Base-by-base conservation (phyloP, 192 early-diverging fungal genomes). In the Umbelopsis sp. region DNA sequence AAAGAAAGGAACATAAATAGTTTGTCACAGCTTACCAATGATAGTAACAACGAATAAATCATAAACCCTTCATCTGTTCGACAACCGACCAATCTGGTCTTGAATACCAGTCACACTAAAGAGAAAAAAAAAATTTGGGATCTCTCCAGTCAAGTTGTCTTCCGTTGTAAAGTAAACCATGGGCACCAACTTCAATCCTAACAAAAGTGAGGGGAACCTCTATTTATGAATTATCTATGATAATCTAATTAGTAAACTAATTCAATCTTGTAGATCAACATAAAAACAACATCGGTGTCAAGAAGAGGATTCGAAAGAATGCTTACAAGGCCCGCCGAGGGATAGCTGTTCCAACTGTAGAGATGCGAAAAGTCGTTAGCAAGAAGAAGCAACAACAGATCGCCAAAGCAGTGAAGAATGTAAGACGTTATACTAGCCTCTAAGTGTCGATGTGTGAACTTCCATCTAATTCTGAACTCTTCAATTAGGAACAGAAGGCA, bases 361-460 rank as follows among this genome's bases (percentile, higher is more conserved):
- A 50, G 8, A 68, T 32, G 34, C 36, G 45, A 12, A 80, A 74
- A 50, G 49, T 56, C 14, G 21, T 72, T 43, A 52, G 71, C 21
- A 71, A 54, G 44, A 80, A 78, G 74, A 80, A 80, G 78, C 70
- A 73, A 43, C 74, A 75, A 38, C 66, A 72, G 24, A 17, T 75
- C 22, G 74, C 71, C 25, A 71, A 66, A 41, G 73, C 74, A 31
- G 17, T 80, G 1, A 65, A 70, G 11, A 69, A 80, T 69, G 78
- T 80, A 80, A 75, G 73, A 44, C 34, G 32, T 34, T 25, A 7
- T 34, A 68, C 31, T 45, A n/a, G 49, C n/a, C 65, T 25, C 36
- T 34, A 14, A 12, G 31, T 9, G 43, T 44, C 53, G 9, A n/a
- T 65, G 3, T 17, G 20, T 29, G 47, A 11, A 4, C 20, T 1